Evolutionary conservation across 495 filamentous ascomycete genomes (phyloP).

Genomic region (Mycothermus thermophilus): DNA sequence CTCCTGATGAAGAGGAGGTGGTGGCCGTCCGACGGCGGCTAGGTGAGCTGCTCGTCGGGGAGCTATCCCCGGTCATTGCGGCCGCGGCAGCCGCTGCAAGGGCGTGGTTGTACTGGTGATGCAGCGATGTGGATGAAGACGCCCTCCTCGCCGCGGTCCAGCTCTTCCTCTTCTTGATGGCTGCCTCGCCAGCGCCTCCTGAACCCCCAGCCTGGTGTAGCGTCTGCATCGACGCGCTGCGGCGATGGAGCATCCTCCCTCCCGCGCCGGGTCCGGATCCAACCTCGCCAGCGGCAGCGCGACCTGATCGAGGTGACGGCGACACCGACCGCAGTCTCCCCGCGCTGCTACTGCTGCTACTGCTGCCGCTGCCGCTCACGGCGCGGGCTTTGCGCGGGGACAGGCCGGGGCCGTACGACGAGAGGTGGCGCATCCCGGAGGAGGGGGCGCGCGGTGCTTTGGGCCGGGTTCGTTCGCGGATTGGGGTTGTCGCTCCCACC

Average conservation of each 20-base stretch:
- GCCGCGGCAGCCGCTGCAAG: background rate
- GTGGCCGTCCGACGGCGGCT: no score
- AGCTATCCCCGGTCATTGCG: background rate
- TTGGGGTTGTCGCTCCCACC: slow-evolving; percentile 4
- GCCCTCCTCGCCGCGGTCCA: slow-evolving; percentile 11
- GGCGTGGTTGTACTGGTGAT: background rate
- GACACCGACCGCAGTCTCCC: slow-evolving; percentile 1
- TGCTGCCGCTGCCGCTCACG: slow-evolving; percentile 13
- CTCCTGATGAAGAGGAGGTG: no score
- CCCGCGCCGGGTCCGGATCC: no score
- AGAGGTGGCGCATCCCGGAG: slow-evolving; percentile 27
- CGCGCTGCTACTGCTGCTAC: background rate
- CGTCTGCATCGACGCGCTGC: slow-evolving; percentile 17
- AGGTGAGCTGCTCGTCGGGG: background rate
- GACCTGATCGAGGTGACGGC: no score
- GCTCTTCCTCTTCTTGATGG: slow-evolving; percentile 16
- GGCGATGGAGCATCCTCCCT: slow-evolving; percentile 14
- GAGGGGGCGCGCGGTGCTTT: slow-evolving; percentile 30
- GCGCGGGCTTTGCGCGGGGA: slow-evolving; percentile 27
- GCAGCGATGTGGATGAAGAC: background rate
- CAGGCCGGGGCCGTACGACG: slow-evolving; percentile 9
- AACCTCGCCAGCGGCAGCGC: no score
- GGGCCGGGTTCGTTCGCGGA: slow-evolving; percentile 15
- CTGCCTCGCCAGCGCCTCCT: slow-evolving; percentile 1
- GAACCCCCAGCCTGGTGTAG: slow-evolving; percentile 8